phyloP scores from a whole-genome alignment of 768 basidiomycete species.

The Gloeostereum incarnatum region DNA sequence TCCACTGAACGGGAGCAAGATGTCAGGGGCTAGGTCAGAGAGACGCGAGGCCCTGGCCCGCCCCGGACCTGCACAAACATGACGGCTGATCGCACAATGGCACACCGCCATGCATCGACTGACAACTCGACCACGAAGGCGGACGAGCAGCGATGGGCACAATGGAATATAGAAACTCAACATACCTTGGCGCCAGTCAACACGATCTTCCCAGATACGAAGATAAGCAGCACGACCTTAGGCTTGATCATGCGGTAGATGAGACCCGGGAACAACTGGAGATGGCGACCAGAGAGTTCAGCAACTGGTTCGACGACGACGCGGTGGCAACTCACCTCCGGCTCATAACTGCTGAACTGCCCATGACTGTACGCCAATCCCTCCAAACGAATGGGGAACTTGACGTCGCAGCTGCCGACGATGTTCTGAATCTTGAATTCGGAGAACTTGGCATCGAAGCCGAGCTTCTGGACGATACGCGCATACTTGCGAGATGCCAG shows the following conservation, averaged over 20 bases:
- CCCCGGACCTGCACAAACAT: too few species aligned
- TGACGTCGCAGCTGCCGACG: conserved; percentile 95
- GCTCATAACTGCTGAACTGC: conserved; percentile 96
- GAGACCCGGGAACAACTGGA: conserved; percentile 92
- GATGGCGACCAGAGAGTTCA: conserved; percentile 2
- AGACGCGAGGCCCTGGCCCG: too few species aligned
- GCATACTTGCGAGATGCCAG: conserved; percentile 98
- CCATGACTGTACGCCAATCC: conserved; percentile 97
- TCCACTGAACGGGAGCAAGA: conserved; percentile 2
- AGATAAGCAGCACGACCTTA: conserved; percentile 96
- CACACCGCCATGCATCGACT: too few species aligned
- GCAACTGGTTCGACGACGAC: neutral
- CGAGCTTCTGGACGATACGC: conserved; percentile 97
- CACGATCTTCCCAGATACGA: conserved; percentile 99
- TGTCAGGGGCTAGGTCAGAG: too few species aligned
- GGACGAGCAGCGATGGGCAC: too few species aligned
- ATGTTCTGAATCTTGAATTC: conserved; percentile 99
- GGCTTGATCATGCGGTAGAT: conserved; percentile 99
- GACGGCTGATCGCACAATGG: too few species aligned
- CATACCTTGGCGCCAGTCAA: conserved; percentile 97
- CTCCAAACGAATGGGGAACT: conserved; percentile 97
- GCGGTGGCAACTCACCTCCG: conserved; percentile 58
- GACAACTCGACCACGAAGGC: too few species aligned
- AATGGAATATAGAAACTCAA: conserved; percentile 13
- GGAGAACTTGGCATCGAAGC: conserved; percentile 98